Conservation (phyloP, 2,329 filamentous ascomycete species). For the Neospermospora avenae region DNA sequence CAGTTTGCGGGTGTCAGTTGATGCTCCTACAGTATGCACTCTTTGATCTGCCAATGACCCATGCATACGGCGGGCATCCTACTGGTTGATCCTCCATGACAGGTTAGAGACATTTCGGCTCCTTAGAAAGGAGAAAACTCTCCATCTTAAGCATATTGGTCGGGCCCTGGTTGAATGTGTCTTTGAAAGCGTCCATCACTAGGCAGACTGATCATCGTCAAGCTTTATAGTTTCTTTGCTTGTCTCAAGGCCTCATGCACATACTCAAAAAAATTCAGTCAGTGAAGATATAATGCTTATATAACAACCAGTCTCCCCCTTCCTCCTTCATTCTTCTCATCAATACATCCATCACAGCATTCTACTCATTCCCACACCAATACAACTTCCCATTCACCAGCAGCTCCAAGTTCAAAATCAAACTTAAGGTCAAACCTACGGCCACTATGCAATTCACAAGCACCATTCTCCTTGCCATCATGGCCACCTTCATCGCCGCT, state of each 20-base stretch:
- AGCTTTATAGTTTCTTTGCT: background rate
- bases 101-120: background rate
- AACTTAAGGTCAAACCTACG: background rate
- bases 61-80: background rate
- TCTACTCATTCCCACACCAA: background rate
- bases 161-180: background rate
- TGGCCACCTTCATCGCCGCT: constrained; percentile 2
- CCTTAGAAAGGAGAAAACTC: too few species aligned
- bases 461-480: constrained; percentile 1
- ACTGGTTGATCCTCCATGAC: background rate
- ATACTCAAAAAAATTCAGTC: background rate
- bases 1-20: background rate
- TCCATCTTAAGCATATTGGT: background rate
- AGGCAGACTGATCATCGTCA: background rate
- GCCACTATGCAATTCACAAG: background rate
- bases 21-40: background rate
- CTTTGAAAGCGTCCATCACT: background rate
- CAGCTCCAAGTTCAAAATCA: background rate
- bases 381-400: background rate
- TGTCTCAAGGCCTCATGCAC: background rate
- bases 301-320: background rate
- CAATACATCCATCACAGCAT: background rate
- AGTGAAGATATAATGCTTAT: background rate
- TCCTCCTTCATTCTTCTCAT: background rate
- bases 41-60: background rate